Conservation (phyloP, 1,139 yeast species). For the Pneumocystis murina region DNA sequence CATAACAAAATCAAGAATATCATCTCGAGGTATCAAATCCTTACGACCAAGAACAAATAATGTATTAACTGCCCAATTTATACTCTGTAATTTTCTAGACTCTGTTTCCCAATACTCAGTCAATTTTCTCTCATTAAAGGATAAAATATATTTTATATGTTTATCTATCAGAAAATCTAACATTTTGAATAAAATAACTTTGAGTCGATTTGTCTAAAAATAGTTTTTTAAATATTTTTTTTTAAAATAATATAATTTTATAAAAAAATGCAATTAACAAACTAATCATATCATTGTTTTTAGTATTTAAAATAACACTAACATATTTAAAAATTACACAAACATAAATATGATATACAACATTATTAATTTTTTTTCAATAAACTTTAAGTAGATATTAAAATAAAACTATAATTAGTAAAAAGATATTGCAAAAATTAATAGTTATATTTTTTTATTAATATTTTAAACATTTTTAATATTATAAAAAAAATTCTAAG, state of each 20-base stretch:
- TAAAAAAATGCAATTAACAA: too few relatives aligned
- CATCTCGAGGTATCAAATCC: slow-evolving; percentile 43
- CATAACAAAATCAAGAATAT: slow-evolving; percentile 51
- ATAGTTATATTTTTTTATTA: too few relatives aligned
- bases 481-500: too few relatives aligned
- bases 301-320: too few relatives aligned
- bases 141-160: background rate
- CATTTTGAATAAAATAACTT: background rate
- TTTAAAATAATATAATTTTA: background rate
- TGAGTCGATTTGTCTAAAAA: background rate
- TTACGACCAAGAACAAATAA: slow-evolving; percentile 44
- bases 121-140: background rate
- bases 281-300: too few relatives aligned
- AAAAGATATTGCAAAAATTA: too few relatives aligned
- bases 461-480: too few relatives aligned
- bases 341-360: too few relatives aligned
- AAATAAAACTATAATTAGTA: too few relatives aligned
- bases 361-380: too few relatives aligned
- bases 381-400: too few relatives aligned
- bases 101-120: slow-evolving; percentile 76
- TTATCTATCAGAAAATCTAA: background rate
- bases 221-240: background rate
- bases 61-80: slow-evolving; percentile 90
- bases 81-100: slow-evolving; percentile 76
- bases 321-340: background rate